A percentile compares a stretch with the other conserved stretches of the same genome.
Conservation (phyloP, 371 early-diverging fungal genomes). For the Basidiobolus meristosporus region DNA sequence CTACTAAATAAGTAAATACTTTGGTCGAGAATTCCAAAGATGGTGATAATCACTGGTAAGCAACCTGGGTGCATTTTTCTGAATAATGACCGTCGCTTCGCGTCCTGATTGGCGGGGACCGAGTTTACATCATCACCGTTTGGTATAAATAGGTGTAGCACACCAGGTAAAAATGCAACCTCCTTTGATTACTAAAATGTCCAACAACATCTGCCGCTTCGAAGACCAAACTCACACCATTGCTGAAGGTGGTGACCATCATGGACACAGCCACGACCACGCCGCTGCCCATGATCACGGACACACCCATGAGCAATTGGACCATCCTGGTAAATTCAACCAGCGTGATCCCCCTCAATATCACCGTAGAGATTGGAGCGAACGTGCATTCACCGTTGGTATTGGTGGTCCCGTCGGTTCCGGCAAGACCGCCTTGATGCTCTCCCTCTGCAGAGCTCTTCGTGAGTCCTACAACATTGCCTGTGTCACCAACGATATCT, state of each 20-base stretch:
- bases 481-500: constrained; percentile 74
- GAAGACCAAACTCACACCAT: constrained; percentile 5
- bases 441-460: constrained; percentile 66
- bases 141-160: no score
- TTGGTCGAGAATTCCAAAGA: no score
- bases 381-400: constrained; percentile 85
- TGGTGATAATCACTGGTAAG: no score
- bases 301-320: constrained; percentile 78
- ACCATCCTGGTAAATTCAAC: constrained; percentile 68
- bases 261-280: constrained; percentile 11
- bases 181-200: no score
- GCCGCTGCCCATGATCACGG: constrained; percentile 45
- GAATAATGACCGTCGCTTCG: no score
- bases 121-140: no score
- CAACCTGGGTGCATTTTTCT: no score
- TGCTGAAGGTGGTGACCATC: background rate
- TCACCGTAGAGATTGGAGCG: constrained; percentile 62
- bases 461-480: constrained; percentile 63
- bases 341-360: constrained; percentile 54
- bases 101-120: no score
- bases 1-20: no score
- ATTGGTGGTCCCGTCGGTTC: constrained; percentile 91
- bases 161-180: no score
- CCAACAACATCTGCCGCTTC: constrained; percentile 10
- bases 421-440: constrained; percentile 89